phyloP scores from a whole-genome alignment of 345 rosid genomes.

The Gossypium bickii region DNA sequence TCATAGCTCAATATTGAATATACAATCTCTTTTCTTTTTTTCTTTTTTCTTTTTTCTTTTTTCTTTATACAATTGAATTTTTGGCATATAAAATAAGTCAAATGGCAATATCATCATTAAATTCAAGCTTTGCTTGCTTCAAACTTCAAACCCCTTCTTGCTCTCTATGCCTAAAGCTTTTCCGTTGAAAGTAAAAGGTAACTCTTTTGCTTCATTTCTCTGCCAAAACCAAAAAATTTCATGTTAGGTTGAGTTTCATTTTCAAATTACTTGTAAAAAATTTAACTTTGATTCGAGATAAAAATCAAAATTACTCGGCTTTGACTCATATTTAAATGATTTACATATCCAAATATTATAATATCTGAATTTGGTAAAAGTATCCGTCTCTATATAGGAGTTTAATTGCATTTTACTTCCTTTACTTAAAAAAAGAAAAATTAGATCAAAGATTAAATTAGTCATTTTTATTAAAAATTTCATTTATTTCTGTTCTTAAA shows the following conservation, averaged over 20 bases:
- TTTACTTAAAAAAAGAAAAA: no score
- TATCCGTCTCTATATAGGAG: rapidly evolving
- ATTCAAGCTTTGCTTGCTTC: not conserved
- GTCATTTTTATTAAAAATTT: no score
- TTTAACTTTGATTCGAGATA: no score
- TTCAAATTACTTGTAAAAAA: no score
- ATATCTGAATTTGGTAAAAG: no score
- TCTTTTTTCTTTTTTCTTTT: not conserved
- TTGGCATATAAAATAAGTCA: not conserved
- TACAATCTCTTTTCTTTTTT: not conserved
- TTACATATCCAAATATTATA: no score
- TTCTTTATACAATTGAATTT: not conserved
- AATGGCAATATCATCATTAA: not conserved
- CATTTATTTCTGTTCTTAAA: no score
- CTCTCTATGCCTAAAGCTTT: no score
- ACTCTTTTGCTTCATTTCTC: constrained; percentile 8
- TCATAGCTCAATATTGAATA: not conserved
- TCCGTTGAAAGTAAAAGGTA: not conserved
- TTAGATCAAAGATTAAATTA: no score
- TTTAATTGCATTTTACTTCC: no score
- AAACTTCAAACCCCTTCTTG: not conserved
- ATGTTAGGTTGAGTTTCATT: not conserved
- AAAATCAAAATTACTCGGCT: no score
- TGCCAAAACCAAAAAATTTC: not conserved
- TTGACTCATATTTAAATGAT: no score